phyloP scores from a whole-genome alignment of 1,284 basidiomycete genomes.

The Microbotryomycetes sp. region DNA sequence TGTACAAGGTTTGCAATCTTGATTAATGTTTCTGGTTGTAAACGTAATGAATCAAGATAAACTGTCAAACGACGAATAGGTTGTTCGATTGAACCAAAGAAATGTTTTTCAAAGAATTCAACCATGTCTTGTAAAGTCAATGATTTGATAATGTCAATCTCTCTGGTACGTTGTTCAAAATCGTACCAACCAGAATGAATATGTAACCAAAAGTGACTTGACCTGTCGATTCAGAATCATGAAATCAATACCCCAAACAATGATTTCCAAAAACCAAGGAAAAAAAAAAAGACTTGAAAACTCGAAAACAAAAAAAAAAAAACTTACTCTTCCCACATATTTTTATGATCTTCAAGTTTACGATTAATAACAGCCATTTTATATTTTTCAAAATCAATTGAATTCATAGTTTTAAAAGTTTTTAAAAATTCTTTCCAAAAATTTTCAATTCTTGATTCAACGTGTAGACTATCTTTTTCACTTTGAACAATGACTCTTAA shows the following conservation, averaged over 20 bases:
- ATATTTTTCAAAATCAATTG: conserved; percentile 59
- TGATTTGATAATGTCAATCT: conserved; percentile 57
- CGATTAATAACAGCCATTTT: conserved; percentile 56
- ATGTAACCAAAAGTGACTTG: conserved; percentile 59
- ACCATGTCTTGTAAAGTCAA: conserved; percentile 73
- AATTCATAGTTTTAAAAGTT: conserved; percentile 51
- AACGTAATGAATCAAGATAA: conserved; percentile 64
- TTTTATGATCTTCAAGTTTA: conserved; percentile 67
- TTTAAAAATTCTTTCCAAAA: conserved; percentile 64
- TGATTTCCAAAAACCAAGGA: too few relatives aligned
- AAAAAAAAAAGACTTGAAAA: neutral
- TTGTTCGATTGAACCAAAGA: conserved; percentile 35
- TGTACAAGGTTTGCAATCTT: conserved; percentile 60
- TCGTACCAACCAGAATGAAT: conserved; percentile 71
- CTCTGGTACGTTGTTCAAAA: conserved; percentile 62
- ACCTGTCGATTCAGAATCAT: too few relatives aligned
- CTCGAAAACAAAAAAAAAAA: neutral
- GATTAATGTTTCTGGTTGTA: conserved; percentile 47
- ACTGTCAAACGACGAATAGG: conserved; percentile 54
- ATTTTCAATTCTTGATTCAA: conserved; percentile 81
- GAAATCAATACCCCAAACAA: too few relatives aligned
- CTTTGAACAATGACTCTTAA: conserved; percentile 87
- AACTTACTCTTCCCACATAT: conserved; percentile 54
- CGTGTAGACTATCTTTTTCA: conserved; percentile 72
- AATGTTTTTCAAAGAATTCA: conserved; percentile 53